Evolutionary conservation across 176 grass and related monocot genomes (phyloP).

Genomic region (Oryza nivara): DNA sequence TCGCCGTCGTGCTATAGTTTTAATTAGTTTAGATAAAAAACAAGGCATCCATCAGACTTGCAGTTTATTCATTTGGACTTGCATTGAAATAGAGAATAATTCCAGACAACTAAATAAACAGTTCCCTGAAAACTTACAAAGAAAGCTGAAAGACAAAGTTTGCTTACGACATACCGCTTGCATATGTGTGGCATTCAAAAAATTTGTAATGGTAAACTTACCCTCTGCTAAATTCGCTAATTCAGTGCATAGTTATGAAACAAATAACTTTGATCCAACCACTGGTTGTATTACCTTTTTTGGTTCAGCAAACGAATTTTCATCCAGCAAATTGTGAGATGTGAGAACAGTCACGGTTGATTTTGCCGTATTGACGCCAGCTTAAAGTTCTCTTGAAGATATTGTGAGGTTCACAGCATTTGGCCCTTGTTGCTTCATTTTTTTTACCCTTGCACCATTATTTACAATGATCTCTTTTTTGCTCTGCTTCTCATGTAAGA

Average conservation of each 20-base stretch:
- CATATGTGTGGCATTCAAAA: not conserved
- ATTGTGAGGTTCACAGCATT: not conserved
- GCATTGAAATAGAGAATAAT: not conserved
- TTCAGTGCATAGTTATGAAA: not conserved
- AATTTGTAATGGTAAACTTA: not conserved
- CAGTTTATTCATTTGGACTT: too few species aligned
- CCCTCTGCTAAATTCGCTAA: not conserved
- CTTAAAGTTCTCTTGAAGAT: not conserved
- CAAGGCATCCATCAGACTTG: too few species aligned
- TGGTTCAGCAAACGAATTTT: conserved; percentile 8
- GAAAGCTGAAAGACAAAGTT: not conserved
- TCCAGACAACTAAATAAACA: not conserved
- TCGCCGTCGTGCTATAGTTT: too few species aligned
- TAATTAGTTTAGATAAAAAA: too few species aligned
- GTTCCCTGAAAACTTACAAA: not conserved
- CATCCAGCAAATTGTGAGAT: not conserved
- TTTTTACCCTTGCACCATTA: too few species aligned
- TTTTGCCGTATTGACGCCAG: not conserved
- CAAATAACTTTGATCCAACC: not conserved
- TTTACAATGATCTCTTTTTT: too few species aligned
- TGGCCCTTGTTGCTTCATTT: not conserved
- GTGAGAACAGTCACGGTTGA: conserved; percentile 3
- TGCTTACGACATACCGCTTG: too few species aligned
- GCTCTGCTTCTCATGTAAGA: too few species aligned
- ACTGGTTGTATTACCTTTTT: conserved; percentile 1